These are phyloP conservation scores for Microsporum audouinii DNA, from an alignment of 2,329 filamentous ascomycete genomes.

Conservation along the genomic window DNA sequence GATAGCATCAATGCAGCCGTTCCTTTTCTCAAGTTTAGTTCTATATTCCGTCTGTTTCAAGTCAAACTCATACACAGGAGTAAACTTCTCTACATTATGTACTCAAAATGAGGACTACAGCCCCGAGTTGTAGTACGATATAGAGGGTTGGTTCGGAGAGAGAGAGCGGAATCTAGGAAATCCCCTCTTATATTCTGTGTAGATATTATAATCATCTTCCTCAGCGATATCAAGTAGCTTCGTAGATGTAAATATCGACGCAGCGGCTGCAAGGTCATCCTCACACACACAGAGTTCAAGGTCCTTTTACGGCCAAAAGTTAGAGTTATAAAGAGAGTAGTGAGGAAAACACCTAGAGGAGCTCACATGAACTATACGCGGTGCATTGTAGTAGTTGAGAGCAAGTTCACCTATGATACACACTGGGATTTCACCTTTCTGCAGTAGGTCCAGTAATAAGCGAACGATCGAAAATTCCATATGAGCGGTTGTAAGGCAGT, in stretches of 20 bases:
- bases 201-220: not conserved
- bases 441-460: conserved; percentile 17
- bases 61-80: no score
- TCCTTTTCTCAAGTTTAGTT: not conserved
- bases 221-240: conserved; percentile 20
- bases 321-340: not conserved
- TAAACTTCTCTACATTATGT: no score
- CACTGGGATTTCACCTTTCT: conserved; percentile 6
- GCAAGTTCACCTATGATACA: conserved; percentile 10
- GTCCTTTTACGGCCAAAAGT: not conserved
- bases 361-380: conserved; percentile 8
- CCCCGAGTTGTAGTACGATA: not conserved
- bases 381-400: conserved; percentile 11
- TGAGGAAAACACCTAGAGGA: not conserved
- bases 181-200: not conserved
- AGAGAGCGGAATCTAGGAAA: not conserved
- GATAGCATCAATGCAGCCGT: not conserved
- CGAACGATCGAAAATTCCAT: not conserved
- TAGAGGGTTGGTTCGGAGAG: not conserved
- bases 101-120: no score
- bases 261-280: not conserved
- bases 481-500: not conserved
- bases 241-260: conserved; percentile 29
- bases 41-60: not conserved
- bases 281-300: conserved; percentile 9